Evolutionary conservation across 495 filamentous ascomycete species (phyloP), one percentile per base, ranked within the genome.

Genomic region (Patellaria atrata): DNA sequence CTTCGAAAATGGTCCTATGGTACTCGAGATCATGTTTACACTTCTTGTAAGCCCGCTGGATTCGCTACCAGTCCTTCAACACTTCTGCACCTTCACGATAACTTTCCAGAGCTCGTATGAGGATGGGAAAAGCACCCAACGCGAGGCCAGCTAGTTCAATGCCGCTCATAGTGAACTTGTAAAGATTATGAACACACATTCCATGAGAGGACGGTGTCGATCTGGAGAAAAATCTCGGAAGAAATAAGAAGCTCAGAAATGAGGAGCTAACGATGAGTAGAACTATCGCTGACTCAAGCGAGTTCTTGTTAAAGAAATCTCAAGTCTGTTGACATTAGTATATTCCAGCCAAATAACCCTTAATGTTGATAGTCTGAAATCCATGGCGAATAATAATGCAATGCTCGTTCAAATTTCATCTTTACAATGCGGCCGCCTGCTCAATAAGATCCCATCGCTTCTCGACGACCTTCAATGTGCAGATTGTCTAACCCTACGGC

Each of bases 1-100:
- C 27, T 25, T 46, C 41, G 27, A 55, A 55, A 0, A 40, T 20
- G 15, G 49, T 16, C 16, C 46, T 45, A 7, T 62, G 45, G 22
- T 33, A 49, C 8, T 42, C 27, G n/a, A 62, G 37, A 30, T 61
- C 43, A 9, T 30, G 28, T 18, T 29, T 37, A 18, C 39, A 46
- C 22, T 38, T 35, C 26, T 15, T 35, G 15, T 43, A 51, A 5
- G 24, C 44, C 6, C 40, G 34, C 25, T 37, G 26, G 30, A 47
- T 33, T 25, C 19, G 34, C 43, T 39, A 41, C 37, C 40, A 47
- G 21, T 43, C 40, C 8, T 9, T 22, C 7, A 33, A 13, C 6
- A 30, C 14, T 20, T 47, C 30, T 0, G 44, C 44, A 6, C 29
- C 30, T 17, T 43, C 30, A 19, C 40, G 39, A 23, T 43, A 47